Base-by-base conservation (phyloP, 2,329 filamentous ascomycete genomes). In the Colletotrichum theobromicola region DNA sequence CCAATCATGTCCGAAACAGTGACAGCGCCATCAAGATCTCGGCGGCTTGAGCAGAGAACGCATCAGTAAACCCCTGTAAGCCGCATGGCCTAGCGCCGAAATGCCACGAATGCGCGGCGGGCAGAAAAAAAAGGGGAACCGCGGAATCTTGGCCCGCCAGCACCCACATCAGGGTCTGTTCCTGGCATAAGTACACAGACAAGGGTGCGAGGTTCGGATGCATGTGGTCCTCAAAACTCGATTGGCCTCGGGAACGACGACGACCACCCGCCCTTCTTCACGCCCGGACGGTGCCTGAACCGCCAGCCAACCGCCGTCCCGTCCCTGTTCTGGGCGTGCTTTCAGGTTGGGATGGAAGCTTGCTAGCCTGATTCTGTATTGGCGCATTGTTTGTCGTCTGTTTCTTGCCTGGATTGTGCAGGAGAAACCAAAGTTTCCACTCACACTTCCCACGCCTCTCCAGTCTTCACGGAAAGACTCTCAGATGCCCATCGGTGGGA, bases 1-100 rank as follows among this genome's bases (percentile, higher is more conserved):
- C 72, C 72, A 74, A 67, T 74, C 72, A 67, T 42, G 55, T 37
- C 68, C 57, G 12, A 16, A 71, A 57, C 35, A 46, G 61, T 55
- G 72, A 62, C 67, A 63, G 67, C 72, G 32, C 67, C 72, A 72
- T 74, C 72, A 72, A 74, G 55, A 74, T 74, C 72, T 74, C 37
- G 68, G 72, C 67, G 61, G 53, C 68, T 62, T 67, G 35, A 61
- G 16, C 34, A 70, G 37, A 21, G 42, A 13, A 10, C 42, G 42
- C 42, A 50, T 50, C 42, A 50, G 24, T 34, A 24, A 60, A 42
- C 55, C 61, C 71, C 67, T 68, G 35, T 35, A 21, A 42, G 13
- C 18, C 53, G 55, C 66, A 68, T 66, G 68, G 65, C 70, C 42
- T 74, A 74, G 72, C 72, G 68, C 61, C 12, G 60, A 60, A 34